These are phyloP conservation scores for Aurifilum marmelostoma DNA, from an alignment of 2,329 filamentous ascomycete species.

Conservation along the genomic window DNA sequence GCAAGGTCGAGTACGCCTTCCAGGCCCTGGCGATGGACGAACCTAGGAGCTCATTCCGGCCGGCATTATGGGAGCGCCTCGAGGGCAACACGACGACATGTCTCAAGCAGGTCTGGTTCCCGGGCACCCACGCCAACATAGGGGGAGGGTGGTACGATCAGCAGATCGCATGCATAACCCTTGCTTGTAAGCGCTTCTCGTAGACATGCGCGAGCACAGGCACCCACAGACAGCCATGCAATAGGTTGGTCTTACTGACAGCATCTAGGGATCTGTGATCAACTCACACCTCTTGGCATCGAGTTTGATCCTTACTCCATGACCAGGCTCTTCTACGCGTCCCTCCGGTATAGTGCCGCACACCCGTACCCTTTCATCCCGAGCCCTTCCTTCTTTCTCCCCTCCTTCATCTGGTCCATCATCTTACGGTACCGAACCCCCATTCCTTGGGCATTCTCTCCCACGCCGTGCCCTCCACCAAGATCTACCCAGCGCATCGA, in stretches of 20 bases:
- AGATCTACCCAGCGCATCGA: conserved; percentile 31
- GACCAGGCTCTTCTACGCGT: conserved; percentile 34
- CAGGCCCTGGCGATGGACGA: conserved; percentile 56
- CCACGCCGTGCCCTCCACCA: conserved; percentile 35
- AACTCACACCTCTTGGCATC: conserved; percentile 39
- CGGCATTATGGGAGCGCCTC: conserved; percentile 47
- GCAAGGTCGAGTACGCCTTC: conserved; percentile 50
- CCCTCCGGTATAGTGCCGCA: conserved; percentile 38
- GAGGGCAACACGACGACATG: conserved; percentile 35
- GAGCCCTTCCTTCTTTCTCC: conserved; percentile 19
- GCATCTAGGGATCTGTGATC: conserved; percentile 40
- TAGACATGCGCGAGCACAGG: too few relatives aligned
- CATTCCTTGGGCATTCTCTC: conserved; percentile 32
- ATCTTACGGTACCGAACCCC: conserved; percentile 27
- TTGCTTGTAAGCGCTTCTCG: conserved; percentile 36
- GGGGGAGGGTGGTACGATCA: conserved; percentile 60
- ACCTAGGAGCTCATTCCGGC: conserved; percentile 45
- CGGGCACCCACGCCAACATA: conserved; percentile 64
- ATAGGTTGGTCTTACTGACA: background rate
- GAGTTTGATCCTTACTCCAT: conserved; percentile 37
- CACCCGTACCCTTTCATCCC: conserved; percentile 40
- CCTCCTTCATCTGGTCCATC: conserved; percentile 28
- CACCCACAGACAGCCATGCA: too few relatives aligned
- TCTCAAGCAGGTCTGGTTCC: conserved; percentile 55
- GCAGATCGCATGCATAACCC: conserved; percentile 38